Base-by-base conservation (phyloP, 768 basidiomycete genomes). In the Amanita molliuscula region DNA sequence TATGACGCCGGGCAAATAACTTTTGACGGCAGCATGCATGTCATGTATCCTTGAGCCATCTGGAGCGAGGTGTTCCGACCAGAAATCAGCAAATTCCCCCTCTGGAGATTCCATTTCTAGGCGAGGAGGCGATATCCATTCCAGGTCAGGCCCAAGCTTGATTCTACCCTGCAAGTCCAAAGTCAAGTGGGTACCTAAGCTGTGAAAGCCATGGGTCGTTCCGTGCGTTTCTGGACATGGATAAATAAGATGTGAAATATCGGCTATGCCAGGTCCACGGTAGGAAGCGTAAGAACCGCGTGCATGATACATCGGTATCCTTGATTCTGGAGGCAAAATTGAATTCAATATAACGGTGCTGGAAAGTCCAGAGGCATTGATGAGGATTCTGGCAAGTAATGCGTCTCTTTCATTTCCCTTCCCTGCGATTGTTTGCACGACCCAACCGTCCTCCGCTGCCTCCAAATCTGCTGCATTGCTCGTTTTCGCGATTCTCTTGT, bases 111-210 rank as follows among this genome's bases (percentile, higher is more conserved):
- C 21, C 5, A 6, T 16, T 11, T 37, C 61, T 21, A 62, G 58
- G 23, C 62, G 59, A 21, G 76, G 75, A 2, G 82, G 79, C 2
- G 75, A 69, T 56, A 96, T 72, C 86, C 88, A 90, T 61, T 96
- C 85, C 13, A 96, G 73, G 60, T 97, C 91, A 4, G 95, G 95
- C 0, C 95, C 95, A 64, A 98, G 98, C 26, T 81, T 78, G 47
- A 97, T 76, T 53, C 86, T 84, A 0, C 88, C 87, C 43, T 84
- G 76, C 53, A 98, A 61, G 63, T 93, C 90, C 37, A 97, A 67
- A 23, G 91, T 92, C 21, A 97, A 71, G 67, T 97, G 96, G 9
- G 92, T 94, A 3, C 96, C 95, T 6, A 97, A 73, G 3, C 88
- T 87, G 53, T 88, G 83, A 60, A 95, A 88, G 6, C 79, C 74